Evolutionary conservation across 139 green algal species (phyloP).

Genomic region (Spirogloea muscicola): DNA sequence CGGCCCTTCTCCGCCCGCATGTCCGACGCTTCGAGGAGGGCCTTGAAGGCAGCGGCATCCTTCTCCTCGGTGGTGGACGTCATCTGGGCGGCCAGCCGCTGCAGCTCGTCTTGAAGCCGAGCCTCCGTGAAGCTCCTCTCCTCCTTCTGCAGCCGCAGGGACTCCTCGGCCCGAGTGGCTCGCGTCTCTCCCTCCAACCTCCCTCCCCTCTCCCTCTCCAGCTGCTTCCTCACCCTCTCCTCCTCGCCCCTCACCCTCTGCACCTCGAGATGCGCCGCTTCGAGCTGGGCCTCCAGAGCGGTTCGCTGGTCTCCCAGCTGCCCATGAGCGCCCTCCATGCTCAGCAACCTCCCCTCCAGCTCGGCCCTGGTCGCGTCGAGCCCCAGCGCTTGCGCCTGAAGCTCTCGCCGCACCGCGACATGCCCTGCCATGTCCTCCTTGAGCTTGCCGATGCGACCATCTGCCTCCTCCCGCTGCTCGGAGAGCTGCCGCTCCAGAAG

Average conservation of each 20-base stretch:
- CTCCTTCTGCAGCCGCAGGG: neutral
- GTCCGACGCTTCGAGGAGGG: constrained; percentile 9
- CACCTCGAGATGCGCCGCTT: neutral
- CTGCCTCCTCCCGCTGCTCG: neutral
- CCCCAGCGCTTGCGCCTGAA: neutral
- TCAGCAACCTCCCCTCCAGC: neutral
- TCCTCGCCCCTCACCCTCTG: neutral
- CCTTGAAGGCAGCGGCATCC: neutral
- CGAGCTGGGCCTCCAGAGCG: neutral
- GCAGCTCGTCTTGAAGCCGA: constrained; percentile 4
- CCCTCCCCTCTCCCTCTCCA: constrained; percentile 4
- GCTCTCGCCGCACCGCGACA: neutral
- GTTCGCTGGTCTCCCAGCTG: neutral
- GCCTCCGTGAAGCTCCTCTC: constrained; percentile 2
- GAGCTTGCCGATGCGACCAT: constrained; percentile 4
- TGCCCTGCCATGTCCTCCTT: neutral
- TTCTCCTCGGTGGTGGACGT: neutral
- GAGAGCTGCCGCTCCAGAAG: too few species aligned
- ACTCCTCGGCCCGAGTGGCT: neutral
- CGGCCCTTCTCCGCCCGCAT: constrained; percentile 3
- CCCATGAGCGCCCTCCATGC: neutral
- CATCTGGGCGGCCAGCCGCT: constrained; percentile 17
- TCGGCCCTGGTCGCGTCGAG: neutral
- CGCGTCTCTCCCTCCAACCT: neutral
- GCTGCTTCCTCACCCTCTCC: neutral